A percentile compares a stretch with the other conserved stretches of the same genome.
Evolutionary conservation across 2,329 filamentous ascomycete species (phyloP).

Genomic region (Penicillium sp.): DNA sequence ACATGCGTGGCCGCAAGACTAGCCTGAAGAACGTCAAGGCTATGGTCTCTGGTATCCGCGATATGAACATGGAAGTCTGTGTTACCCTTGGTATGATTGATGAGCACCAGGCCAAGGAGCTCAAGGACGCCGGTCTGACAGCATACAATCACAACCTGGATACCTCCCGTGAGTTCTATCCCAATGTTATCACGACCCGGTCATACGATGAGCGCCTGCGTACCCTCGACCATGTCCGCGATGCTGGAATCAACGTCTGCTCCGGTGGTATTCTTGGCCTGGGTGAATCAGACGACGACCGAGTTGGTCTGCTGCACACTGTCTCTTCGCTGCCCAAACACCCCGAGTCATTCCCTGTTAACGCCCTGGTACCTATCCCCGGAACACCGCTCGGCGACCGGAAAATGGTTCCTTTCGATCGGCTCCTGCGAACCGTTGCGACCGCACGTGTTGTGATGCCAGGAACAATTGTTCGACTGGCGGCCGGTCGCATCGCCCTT

Average conservation of each 20-base stretch:
- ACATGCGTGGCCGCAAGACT: conserved; percentile 89
- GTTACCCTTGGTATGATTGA: conserved; percentile 97
- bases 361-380: conserved; percentile 87
- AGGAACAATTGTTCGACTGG: conserved; percentile 81
- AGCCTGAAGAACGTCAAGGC: conserved; percentile 80
- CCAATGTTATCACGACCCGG: conserved; percentile 80
- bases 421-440: conserved; percentile 79
- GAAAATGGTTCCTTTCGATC: conserved; percentile 74
- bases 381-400: conserved; percentile 82
- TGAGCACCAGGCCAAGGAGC: conserved; percentile 74
- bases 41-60: conserved; percentile 82
- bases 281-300: conserved; percentile 77
- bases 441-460: conserved; percentile 84
- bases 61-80: conserved; percentile 85
- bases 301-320: conserved; percentile 81
- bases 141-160: conserved; percentile 96
- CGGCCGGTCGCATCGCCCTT: conserved; percentile 82
- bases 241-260: conserved; percentile 88
- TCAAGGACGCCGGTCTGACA: conserved; percentile 82
- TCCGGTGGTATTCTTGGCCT: conserved; percentile 86
- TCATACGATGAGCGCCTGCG: conserved; percentile 84
- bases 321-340: conserved; percentile 79
- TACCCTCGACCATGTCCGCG: conserved; percentile 77
- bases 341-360: conserved; percentile 89
- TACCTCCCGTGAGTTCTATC: conserved; percentile 87